phyloP scores from a whole-genome alignment of 495 filamentous ascomycete genomes.

The Talaromyces adpressus region DNA sequence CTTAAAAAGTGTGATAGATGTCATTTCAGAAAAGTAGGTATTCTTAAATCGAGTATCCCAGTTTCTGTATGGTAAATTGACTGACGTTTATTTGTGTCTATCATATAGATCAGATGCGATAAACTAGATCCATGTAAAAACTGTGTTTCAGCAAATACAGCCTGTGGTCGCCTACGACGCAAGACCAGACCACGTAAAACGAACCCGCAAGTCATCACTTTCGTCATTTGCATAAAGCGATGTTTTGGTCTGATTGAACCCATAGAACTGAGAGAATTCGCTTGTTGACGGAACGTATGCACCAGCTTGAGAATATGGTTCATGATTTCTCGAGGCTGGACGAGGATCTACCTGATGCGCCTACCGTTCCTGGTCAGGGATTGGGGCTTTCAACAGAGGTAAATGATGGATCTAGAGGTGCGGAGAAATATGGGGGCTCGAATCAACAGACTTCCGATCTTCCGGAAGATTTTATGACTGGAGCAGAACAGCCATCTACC shows the following conservation, averaged over 20 bases:
- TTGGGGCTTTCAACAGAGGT: neutral
- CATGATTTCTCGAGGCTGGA: neutral
- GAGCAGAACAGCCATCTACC: neutral
- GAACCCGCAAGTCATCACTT: neutral
- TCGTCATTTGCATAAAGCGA: neutral
- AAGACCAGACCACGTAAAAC: neutral
- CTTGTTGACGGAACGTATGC: neutral
- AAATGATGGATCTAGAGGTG: neutral
- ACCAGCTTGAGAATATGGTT: neutral
- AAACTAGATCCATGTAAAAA: constrained; percentile 1
- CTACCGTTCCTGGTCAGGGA: neutral
- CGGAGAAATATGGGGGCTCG: neutral
- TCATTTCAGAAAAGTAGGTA: neutral
- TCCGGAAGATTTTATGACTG: neutral
- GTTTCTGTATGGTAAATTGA: neutral
- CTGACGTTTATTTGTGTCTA: neutral
- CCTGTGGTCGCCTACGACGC: neutral
- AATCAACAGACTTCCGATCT: neutral
- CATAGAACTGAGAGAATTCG: neutral
- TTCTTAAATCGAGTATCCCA: neutral
- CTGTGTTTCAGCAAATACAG: constrained; percentile 4
- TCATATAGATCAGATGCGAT: constrained; percentile 1
- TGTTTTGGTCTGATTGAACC: neutral
- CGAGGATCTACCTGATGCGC: neutral
- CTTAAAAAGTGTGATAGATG: neutral